Evolutionary conservation across 805 yeast genomes (phyloP), one percentile per base, ranked within the genome.

Genomic region (Metschnikowia lachancei): DNA sequence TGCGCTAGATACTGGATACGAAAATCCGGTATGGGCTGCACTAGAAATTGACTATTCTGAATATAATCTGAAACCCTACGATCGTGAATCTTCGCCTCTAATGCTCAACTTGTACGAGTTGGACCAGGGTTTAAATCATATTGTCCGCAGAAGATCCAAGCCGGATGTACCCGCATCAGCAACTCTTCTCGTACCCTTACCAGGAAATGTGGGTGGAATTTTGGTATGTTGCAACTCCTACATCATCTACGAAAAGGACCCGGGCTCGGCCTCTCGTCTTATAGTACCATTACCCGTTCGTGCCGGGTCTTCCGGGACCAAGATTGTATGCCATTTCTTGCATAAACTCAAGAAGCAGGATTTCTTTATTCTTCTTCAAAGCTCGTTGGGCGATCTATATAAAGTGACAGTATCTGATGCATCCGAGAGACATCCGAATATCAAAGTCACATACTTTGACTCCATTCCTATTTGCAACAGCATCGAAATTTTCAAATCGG

Each of bases 11-110:
- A 85, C 83, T 2, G 87, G 84, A 0, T 84, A 75, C 61, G 94
- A 85, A 16, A 90, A 89, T 58, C 98, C 98, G 0, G 60, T 81
- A 9, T 92, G 91, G 75, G 95, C 89, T 0, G 76, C 91, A 0
- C 65, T 94, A 7, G 98, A 92, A 59, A 66, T 78, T 7, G 84
- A 80, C 43, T 75, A 79, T 47, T 58, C 69, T 6, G 69, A 65
- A 1, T 59, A 56, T 41, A 67, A 67, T 28, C 59, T 18, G 30
- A 33, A 38, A 16, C 17, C 37, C 3, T 36, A 47, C 43, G 50
- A 59, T 50, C 34, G 51, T 4, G 49, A 46, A 12, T 22, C 39
- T 7, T 34, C 34, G 4, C 49, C 59, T 9, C 50, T 52, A 1
- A 40, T 64, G 24, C 67, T 92, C 43, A 76, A 80, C 3, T 85